phyloP scores from a whole-genome alignment of 371 early-diverging fungal species.

The Rozella allomycis region DNA sequence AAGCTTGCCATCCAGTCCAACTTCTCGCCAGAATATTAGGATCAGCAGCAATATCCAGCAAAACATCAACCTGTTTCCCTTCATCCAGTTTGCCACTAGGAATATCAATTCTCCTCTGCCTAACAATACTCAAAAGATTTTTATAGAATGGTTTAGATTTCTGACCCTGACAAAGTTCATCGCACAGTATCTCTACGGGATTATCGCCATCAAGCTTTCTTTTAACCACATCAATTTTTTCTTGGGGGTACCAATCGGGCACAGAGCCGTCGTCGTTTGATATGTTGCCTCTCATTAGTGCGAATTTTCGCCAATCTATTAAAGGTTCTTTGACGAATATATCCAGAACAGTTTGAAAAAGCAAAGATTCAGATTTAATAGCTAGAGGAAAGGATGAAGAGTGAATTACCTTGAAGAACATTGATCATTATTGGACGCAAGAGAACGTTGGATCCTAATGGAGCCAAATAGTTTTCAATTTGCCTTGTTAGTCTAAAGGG shows the following conservation, averaged over 20 bases:
- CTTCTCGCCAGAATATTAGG: constrained; percentile 35
- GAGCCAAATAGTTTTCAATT: constrained; percentile 25
- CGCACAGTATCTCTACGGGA: constrained; percentile 13
- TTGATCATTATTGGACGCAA: constrained; percentile 31
- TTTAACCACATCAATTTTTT: constrained; percentile 42
- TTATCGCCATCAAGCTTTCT: constrained; percentile 43
- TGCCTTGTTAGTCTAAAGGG: constrained; percentile 42
- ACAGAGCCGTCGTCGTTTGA: constrained; percentile 24
- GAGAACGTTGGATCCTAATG: constrained; percentile 28
- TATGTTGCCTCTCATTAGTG: constrained; percentile 26
- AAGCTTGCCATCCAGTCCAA: constrained; percentile 48
- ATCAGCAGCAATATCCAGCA: constrained; percentile 50
- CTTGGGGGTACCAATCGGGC: constrained; percentile 46
- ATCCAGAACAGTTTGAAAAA: constrained; percentile 34
- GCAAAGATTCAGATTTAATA: constrained; percentile 20
- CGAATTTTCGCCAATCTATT: constrained; percentile 34
- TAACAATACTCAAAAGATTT: constrained; percentile 6
- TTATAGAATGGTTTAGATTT: not conserved
- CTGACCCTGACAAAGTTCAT: not conserved
- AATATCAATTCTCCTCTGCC: constrained; percentile 18
- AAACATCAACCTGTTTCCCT: constrained; percentile 33
- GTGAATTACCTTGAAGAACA: constrained; percentile 18
- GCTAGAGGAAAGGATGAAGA: constrained; percentile 10
- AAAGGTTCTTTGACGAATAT: constrained; percentile 50
- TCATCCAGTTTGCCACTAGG: constrained; percentile 2